Conservation (phyloP, 2,329 filamentous ascomycete species). For the Xylariaceae sp. region DNA sequence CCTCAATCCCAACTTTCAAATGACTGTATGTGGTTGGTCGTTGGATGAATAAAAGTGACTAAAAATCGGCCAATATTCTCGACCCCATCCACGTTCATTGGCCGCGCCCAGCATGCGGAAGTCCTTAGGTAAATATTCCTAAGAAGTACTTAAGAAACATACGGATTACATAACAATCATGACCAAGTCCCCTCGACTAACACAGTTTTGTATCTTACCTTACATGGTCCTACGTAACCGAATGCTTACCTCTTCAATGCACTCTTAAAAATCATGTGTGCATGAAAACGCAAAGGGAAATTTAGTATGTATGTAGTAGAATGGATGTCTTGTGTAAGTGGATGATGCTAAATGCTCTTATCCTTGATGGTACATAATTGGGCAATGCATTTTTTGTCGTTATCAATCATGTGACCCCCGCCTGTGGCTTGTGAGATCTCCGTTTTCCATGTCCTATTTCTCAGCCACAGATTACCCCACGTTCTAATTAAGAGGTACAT, state of each 20-base stretch:
- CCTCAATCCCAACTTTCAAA: neutral
- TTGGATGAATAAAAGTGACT: neutral
- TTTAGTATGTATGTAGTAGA: no score
- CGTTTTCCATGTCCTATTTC: no score
- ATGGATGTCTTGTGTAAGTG: no score
- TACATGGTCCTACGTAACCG: neutral
- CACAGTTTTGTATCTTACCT: no score
- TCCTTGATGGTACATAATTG: neutral
- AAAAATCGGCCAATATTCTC: neutral
- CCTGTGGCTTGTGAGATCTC: neutral
- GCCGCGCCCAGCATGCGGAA: neutral
- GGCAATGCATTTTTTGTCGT: neutral
- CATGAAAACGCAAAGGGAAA: neutral
- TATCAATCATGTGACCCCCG: conserved; percentile 21
- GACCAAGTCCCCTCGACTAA: neutral
- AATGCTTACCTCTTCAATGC: neutral
- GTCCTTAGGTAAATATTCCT: neutral
- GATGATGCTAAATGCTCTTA: neutral
- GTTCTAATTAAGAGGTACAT: neutral
- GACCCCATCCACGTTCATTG: neutral
- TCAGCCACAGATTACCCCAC: neutral
- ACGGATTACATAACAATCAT: no score
- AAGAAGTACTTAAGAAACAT: no score
- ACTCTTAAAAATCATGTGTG: neutral
- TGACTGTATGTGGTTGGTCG: neutral